phyloP scores from a whole-genome alignment of 345 rosid species.

The Gossypium herbaceum region DNA sequence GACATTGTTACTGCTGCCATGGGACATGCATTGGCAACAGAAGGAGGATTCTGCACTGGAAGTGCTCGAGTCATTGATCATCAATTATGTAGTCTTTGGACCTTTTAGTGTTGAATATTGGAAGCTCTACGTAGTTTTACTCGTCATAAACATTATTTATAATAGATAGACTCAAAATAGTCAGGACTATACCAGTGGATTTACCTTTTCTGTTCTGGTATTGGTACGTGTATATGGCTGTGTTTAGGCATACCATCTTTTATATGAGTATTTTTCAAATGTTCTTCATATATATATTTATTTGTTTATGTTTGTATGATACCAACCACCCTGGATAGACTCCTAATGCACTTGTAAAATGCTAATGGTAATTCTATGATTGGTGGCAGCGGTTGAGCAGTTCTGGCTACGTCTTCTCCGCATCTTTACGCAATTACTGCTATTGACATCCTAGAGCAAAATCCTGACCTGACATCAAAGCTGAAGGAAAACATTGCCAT shows the following conservation, averaged over 20 bases:
- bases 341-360: background rate
- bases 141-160: background rate
- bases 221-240: no score
- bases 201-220: no score
- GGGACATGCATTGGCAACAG: slow-evolving; percentile 95
- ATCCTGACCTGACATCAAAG: slow-evolving; percentile 55
- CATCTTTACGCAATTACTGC: slow-evolving; percentile 97
- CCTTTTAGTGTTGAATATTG: background rate
- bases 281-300: no score
- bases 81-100: slow-evolving; percentile 45
- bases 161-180: background rate
- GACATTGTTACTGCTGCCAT: slow-evolving; percentile 90
- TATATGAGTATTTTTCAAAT: no score
- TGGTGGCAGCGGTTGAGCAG: slow-evolving; percentile 79
- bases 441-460: slow-evolving; percentile 69
- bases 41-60: slow-evolving; percentile 99
- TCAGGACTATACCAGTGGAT: background rate
- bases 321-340: background rate
- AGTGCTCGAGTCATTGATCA: slow-evolving; percentile 81
- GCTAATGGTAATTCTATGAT: slow-evolving; percentile 18
- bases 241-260: no score
- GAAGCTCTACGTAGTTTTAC: slow-evolving; percentile 1
- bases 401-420: slow-evolving; percentile 93
- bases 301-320: background rate
- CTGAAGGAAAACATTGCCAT: slow-evolving; percentile 62